Percentiles rank a stretch among this genome's conserved stretches.
Conservation (phyloP, 352 stramenopile genomes). For the Aphanomyces euteiches region DNA sequence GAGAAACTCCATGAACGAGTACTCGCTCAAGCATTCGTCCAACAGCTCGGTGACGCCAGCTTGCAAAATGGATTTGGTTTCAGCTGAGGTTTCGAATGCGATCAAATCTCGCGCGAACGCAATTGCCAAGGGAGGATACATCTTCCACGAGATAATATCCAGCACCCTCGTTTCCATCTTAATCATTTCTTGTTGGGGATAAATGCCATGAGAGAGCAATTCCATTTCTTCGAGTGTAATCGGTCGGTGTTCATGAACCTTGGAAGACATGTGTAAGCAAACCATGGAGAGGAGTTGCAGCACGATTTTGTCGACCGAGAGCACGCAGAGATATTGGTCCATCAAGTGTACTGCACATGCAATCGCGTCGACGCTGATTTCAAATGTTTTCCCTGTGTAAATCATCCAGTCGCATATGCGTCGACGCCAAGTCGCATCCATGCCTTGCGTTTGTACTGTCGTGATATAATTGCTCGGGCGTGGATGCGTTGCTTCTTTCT, state of each 20-base stretch:
- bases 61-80: constrained; percentile 2
- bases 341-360: constrained; percentile 61
- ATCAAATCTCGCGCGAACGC: constrained; percentile 61
- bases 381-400: constrained; percentile 64
- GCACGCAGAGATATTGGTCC: constrained; percentile 60
- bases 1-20: neutral
- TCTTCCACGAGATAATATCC: constrained; percentile 53
- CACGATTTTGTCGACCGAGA: constrained; percentile 68
- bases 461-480: constrained; percentile 47
- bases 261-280: constrained; percentile 65
- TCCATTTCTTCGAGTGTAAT: constrained; percentile 71
- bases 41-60: constrained; percentile 6
- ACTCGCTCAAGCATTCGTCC: constrained; percentile 22
- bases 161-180: constrained; percentile 56
- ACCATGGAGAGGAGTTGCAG: constrained; percentile 73
- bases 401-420: constrained; percentile 83
- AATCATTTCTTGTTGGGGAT: constrained; percentile 56
- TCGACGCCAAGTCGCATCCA: constrained; percentile 57
- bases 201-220: constrained; percentile 71
- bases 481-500: constrained; percentile 12
- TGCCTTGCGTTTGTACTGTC: constrained; percentile 50
- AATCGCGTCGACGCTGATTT: constrained; percentile 60
- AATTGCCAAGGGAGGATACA: constrained; percentile 61
- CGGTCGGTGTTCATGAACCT: constrained; percentile 67
- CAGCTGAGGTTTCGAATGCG: constrained; percentile 3